Percentiles rank a stretch among this genome's conserved stretches.
These are phyloP conservation scores for Fusarium brachygibbosum DNA, from an alignment of 2,329 filamentous ascomycete species.

Conservation along the genomic window DNA sequence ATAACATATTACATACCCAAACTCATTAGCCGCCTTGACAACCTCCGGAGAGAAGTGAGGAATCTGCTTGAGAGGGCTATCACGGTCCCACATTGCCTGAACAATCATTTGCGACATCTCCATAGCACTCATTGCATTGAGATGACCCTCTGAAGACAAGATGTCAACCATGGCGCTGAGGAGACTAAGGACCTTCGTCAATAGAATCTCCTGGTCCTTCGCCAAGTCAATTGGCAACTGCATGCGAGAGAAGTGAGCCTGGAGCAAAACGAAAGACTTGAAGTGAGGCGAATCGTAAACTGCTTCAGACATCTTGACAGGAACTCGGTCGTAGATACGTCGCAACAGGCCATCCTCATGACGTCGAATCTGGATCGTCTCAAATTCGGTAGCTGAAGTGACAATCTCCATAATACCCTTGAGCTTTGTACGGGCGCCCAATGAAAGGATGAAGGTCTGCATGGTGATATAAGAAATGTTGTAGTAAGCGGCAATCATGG, in stretches of 20 bases:
- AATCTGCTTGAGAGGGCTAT: slow-evolving; percentile 97
- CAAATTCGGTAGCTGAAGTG: slow-evolving; percentile 96
- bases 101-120: slow-evolving; percentile 99
- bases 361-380: slow-evolving; percentile 91
- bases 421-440: slow-evolving; percentile 89
- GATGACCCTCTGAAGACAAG: slow-evolving; percentile 91
- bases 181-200: slow-evolving; percentile 87
- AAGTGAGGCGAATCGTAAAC: slow-evolving; percentile 96
- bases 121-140: slow-evolving; percentile 99
- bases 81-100: slow-evolving; percentile 98
- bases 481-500: slow-evolving; percentile 99
- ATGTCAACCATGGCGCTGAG: slow-evolving; percentile 95
- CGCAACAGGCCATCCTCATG: slow-evolving; percentile 91
- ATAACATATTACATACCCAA: slow-evolving; percentile 68
- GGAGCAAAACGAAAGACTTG: slow-evolving; percentile 96
- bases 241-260: slow-evolving; percentile 98
- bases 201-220: slow-evolving; percentile 92
- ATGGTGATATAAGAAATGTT: slow-evolving; percentile 99
- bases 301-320: slow-evolving; percentile 92
- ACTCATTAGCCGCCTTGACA: slow-evolving; percentile 84
- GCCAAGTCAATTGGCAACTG: slow-evolving; percentile 94
- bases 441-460: slow-evolving; percentile 96
- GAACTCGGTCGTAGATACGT: slow-evolving; percentile 93
- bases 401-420: slow-evolving; percentile 98
- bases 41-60: slow-evolving; percentile 90